phyloP scores from a whole-genome alignment of 805 yeast species.

The Yarrowia bubula region DNA sequence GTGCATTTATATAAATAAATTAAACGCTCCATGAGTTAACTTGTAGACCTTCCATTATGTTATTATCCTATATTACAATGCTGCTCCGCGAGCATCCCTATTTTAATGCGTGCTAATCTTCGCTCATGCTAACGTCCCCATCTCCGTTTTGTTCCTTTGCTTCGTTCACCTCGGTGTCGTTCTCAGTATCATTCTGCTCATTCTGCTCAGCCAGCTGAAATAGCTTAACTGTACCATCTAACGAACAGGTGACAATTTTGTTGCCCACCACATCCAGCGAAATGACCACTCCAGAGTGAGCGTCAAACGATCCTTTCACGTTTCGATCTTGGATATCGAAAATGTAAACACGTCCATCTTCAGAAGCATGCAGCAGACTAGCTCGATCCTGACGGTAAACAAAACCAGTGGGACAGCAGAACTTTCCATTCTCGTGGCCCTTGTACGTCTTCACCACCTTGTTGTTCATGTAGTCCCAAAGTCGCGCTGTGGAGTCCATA shows the following conservation, averaged over 20 bases:
- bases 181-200: background rate
- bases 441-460: conserved; percentile 71
- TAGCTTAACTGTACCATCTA: conserved; percentile 8
- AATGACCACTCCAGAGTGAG: background rate
- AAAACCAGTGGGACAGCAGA: conserved; percentile 53
- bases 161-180: background rate
- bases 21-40: background rate
- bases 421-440: conserved; percentile 45
- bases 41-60: too few relatives aligned
- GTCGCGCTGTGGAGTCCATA: conserved; percentile 69
- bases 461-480: conserved; percentile 87
- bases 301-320: conserved; percentile 37
- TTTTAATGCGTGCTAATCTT: background rate
- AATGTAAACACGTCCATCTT: conserved; percentile 50
- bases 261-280: background rate
- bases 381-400: conserved; percentile 39
- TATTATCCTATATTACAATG: background rate
- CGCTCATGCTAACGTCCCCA: conserved; percentile 18
- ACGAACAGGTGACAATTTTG: background rate
- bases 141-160: background rate
- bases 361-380: conserved; percentile 56
- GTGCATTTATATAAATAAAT: conserved; percentile 7
- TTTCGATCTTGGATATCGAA: conserved; percentile 69
- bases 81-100: background rate
- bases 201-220: background rate